Base-by-base conservation (phyloP, 352 stramenopile species). In the Pythium monospermum region DNA sequence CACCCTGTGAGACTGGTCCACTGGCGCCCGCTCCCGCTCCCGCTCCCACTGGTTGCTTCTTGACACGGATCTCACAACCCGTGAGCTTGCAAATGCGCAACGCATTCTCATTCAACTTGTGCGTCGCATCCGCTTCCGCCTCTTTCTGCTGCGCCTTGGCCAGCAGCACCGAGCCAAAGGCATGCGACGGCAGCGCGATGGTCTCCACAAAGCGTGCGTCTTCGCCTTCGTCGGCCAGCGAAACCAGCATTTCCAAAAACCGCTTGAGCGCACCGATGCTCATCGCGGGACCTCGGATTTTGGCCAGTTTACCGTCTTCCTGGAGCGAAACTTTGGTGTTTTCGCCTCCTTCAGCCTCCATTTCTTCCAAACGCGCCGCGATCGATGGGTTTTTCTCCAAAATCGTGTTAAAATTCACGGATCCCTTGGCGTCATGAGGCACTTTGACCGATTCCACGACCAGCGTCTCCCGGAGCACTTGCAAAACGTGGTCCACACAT, bases 201-300 rank as follows among this genome's bases (percentile, higher is more conserved):
- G 65, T 78, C 53, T 88, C 76, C 5, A 85, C 64, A 36, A 86
- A 86, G 41, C 80, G 74, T 15, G 46, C 23, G 18, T 62, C 54
- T n/a, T n/a, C n/a, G n/a, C n/a, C n/a, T n/a, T n/a, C n/a, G 33
- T 53, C 33, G n/a, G 77, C 67, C 13, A 73, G 47, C 4, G 71
- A 69, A 12, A 82, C 63, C 8, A 91, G 64, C 81, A 89, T 89
- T 40, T 87, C 76, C 28, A 91, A 48, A 41, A 89, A 91, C 35
- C 60, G 70, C 60, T 88, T 89, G 35, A 91, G 58, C 39, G 76
- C 71, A 38, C 73, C 76, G 41, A 89, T 83, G 32, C 76, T 77
- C 50, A 87, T 52, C 2, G 78, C 74, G 3, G 73, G 66, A 13
- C 81, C 81, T 33, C 81, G 81, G 42, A 91, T 84, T 53, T 86